phyloP scores from a whole-genome alignment of 139 green algal genomes.

The Tetratostichococcus sp. region DNA sequence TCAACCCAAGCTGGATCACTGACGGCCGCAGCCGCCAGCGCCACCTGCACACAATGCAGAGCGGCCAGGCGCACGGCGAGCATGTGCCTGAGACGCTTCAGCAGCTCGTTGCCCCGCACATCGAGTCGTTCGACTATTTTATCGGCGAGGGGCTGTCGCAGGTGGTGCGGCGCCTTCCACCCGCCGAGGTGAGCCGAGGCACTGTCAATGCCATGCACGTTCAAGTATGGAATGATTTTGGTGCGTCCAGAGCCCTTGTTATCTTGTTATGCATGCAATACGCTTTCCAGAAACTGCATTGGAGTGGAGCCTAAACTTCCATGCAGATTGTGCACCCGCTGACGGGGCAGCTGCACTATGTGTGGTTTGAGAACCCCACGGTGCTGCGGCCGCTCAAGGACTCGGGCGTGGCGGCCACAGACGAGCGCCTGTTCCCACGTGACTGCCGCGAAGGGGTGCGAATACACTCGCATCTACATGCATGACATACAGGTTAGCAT shows the following conservation, averaged over 20 bases:
- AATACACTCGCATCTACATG: not conserved
- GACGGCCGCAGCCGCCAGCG: not conserved
- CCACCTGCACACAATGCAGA: not conserved
- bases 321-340: conserved; percentile 44
- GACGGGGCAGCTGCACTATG: conserved; percentile 38
- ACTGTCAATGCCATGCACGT: not conserved
- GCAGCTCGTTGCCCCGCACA: conserved; percentile 69
- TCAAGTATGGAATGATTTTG: not conserved
- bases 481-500: not conserved
- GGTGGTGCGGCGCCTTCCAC: conserved; percentile 62
- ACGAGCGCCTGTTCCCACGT: conserved; percentile 61
- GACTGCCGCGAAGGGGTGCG: conserved; percentile 80
- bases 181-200: conserved; percentile 72
- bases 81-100: conserved; percentile 16
- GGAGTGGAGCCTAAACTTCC: too few species aligned
- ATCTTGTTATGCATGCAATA: too few species aligned
- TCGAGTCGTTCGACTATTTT: conserved; percentile 92
- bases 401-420: conserved; percentile 16
- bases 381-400: conserved; percentile 55
- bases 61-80: not conserved
- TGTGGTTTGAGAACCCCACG: conserved; percentile 66
- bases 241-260: too few species aligned
- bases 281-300: too few species aligned
- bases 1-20: not conserved
- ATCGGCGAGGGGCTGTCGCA: conserved; percentile 68